phyloP scores from a whole-genome alignment of 768 basidiomycete species.

The Suillus luteus region DNA sequence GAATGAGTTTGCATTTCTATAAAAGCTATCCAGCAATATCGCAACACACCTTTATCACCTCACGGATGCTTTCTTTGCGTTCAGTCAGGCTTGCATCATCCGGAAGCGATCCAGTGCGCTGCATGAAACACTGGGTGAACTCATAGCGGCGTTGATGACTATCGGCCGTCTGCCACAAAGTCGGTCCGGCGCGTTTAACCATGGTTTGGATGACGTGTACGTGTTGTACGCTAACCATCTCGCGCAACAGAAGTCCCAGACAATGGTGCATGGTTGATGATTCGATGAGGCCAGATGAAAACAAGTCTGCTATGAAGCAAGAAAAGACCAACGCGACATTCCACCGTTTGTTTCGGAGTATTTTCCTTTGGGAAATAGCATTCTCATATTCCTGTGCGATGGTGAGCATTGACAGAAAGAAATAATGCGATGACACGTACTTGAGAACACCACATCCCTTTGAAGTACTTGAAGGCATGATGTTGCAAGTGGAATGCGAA shows the following conservation, averaged over 20 bases:
- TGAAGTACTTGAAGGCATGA: conserved; percentile 27
- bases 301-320: conserved; percentile 33
- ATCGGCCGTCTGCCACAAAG: conserved; percentile 24
- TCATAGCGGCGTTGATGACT: conserved; percentile 6
- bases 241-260: conserved; percentile 23
- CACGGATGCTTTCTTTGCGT: conserved; percentile 6
- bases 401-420: conserved; percentile 6
- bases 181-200: conserved; percentile 23
- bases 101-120: conserved; percentile 8
- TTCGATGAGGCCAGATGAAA: conserved; percentile 22
- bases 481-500: conserved; percentile 31
- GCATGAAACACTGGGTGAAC: conserved; percentile 11
- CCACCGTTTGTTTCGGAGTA: conserved; percentile 22
- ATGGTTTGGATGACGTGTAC: conserved; percentile 26
- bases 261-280: conserved; percentile 22
- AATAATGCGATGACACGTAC: conserved; percentile 18
- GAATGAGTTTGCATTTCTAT: no score
- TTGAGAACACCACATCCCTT: conserved; percentile 25
- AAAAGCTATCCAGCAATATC: neutral
- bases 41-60: neutral
- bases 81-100: conserved; percentile 8
- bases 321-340: conserved; percentile 24
- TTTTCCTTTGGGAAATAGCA: conserved; percentile 19
- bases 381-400: conserved; percentile 19
- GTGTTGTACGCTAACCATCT: conserved; percentile 31